Percentiles rank a stretch among this genome's conserved stretches.
Conservation (phyloP, 2,329 filamentous ascomycete genomes). For the Exophiala xenobiotica region DNA sequence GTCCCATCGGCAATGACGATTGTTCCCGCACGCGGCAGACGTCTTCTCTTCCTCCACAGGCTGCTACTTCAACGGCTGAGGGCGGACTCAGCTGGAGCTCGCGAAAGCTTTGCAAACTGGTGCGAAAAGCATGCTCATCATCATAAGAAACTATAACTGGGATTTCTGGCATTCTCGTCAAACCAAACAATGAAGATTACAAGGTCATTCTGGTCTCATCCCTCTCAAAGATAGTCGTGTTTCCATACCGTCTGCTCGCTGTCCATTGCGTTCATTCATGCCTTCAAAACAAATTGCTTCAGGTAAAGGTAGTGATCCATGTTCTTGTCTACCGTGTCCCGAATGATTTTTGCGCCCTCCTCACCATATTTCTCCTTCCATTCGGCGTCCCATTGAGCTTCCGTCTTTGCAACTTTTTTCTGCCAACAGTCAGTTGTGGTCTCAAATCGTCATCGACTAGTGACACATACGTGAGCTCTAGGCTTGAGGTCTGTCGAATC, state of each 20-base stretch:
- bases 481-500: slow-evolving; percentile 74
- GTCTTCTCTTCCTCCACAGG: too few species aligned
- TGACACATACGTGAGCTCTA: slow-evolving; percentile 44
- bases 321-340: slow-evolving; percentile 58
- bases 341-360: slow-evolving; percentile 58
- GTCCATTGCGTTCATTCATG: slow-evolving; percentile 27
- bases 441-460: too few species aligned
- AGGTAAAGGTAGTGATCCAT: slow-evolving; percentile 63
- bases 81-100: too few species aligned
- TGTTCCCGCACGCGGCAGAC: too few species aligned
- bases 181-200: too few species aligned
- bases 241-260: neutral
- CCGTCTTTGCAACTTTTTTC: slow-evolving; percentile 41
- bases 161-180: too few species aligned
- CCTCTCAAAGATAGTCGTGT: neutral
- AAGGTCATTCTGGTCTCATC: neutral
- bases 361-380: slow-evolving; percentile 63
- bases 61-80: too few species aligned
- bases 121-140: too few species aligned
- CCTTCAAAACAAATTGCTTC: slow-evolving; percentile 64
- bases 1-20: too few species aligned
- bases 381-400: slow-evolving; percentile 58
- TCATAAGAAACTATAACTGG: too few species aligned
- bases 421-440: slow-evolving; percentile 29
- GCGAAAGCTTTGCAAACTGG: too few species aligned